Base-by-base conservation (phyloP, 2,329 filamentous ascomycete genomes). In the Fusarium staphyleae region DNA sequence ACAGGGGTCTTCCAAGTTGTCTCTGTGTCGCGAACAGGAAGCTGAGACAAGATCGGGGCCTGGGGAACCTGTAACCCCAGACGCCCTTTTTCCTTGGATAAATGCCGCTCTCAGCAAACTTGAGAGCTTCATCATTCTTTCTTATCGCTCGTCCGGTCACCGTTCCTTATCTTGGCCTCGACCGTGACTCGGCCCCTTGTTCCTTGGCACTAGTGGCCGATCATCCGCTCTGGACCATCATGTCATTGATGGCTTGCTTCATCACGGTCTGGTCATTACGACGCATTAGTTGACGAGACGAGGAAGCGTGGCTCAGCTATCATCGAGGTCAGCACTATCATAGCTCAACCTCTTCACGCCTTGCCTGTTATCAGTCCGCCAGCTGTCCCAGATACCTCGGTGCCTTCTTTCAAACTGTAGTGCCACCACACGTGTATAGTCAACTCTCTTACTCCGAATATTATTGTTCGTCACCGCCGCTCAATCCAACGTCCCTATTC, bases 131-230 rank as follows among this genome's bases (percentile, higher is more conserved):
- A 24, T 24, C 22, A 24, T 44, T 33, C 29, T 34, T 10, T 19
- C 39, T 44, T 42, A 24, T 49, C 48, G 40, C 19, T 7, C 19
- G 4, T 7, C 7, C 19, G 19, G 19, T 22, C n/a, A n/a, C n/a
- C n/a, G 48, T 45, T 55, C 49, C 54, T 63, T 30, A 48, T 53
- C 47, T 58, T 51, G 57, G 63, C 48, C 60, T 62, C 52, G 52
- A 60, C 55, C 55, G 42, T 48, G 42, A 42, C 36, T 65, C 43
- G 51, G 35, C 43, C 55, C 56, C 55, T 50, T 55, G 49, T 39
- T 52, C 51, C 51, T 58, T 54, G 42, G 49, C 58, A 50, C 52
- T 66, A 66, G 53, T 55, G 50, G 63, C 48, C 48, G 59, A 66
- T 66, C 61, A 57, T 50, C 59, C 36, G 49, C 40, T 52, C 47